Evolutionary conservation across 495 filamentous ascomycete genomes (phyloP).

Genomic region (Pyrenopolyporus hunteri): DNA sequence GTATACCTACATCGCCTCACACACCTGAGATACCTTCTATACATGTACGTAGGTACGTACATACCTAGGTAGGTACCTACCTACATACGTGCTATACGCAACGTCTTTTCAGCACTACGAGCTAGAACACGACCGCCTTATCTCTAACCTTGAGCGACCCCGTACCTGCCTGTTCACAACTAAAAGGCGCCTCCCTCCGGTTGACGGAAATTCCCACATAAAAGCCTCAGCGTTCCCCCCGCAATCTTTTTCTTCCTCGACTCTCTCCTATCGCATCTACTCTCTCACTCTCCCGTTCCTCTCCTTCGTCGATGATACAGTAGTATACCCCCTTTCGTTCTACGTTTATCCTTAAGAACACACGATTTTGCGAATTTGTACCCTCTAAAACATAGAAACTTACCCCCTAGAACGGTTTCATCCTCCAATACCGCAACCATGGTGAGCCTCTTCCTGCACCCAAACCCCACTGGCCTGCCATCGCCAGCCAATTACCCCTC

Average conservation of each 20-base stretch:
- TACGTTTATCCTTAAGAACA: slow-evolving; percentile 11
- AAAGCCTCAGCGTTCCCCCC: slow-evolving; percentile 38
- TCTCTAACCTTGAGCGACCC: background rate
- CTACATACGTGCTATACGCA: no score
- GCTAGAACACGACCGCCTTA: slow-evolving; percentile 6
- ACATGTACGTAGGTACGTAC: background rate
- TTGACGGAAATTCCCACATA: slow-evolving; percentile 33
- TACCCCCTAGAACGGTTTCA: slow-evolving; percentile 9
- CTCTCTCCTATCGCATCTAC: slow-evolving; percentile 6
- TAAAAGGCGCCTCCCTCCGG: slow-evolving; percentile 10
- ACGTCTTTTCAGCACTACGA: slow-evolving; percentile 9
- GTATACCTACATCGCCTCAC: no score
- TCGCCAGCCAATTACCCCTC: slow-evolving; percentile 43
- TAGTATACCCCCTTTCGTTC: slow-evolving; percentile 4
- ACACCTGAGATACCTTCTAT: no score
- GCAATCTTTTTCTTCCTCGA: slow-evolving; percentile 15
- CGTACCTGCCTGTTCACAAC: slow-evolving; percentile 7
- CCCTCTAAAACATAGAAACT: slow-evolving; percentile 8
- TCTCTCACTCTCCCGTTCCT: background rate
- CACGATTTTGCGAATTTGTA: slow-evolving; percentile 10
- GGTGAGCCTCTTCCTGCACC: slow-evolving; percentile 39
- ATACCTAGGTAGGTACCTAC: no score
- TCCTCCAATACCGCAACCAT: slow-evolving; percentile 39
- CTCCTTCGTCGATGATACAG: slow-evolving; percentile 11
- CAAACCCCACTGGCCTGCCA: slow-evolving; percentile 34